Percentiles rank a stretch among this genome's conserved stretches.
Evolutionary conservation across 2,329 filamentous ascomycete species (phyloP).

Genomic region (Lasiodiplodia citricola): DNA sequence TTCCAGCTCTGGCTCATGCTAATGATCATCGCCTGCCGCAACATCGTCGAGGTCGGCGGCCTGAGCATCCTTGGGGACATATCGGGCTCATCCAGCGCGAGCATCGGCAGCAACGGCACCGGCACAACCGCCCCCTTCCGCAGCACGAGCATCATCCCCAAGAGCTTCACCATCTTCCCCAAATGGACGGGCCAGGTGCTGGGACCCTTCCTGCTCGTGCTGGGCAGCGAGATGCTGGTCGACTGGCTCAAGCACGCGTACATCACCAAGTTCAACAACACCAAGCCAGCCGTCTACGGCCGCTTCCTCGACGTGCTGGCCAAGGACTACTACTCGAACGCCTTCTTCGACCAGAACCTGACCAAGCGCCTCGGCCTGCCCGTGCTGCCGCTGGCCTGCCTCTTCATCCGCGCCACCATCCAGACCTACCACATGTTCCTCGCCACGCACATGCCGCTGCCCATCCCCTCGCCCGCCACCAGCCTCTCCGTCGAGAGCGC

Average conservation of each 20-base stretch:
- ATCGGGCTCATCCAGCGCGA: constrained; percentile 32
- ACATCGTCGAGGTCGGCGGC: constrained; percentile 93
- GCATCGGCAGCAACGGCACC: constrained; percentile 53
- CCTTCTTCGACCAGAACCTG: constrained; percentile 87
- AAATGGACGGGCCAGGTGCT: constrained; percentile 87
- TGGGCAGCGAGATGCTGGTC: constrained; percentile 95
- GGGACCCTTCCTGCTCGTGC: constrained; percentile 89
- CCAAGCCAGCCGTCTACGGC: constrained; percentile 86
- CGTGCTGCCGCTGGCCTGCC: constrained; percentile 87
- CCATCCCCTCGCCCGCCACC: constrained; percentile 69
- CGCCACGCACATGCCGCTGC: constrained; percentile 80
- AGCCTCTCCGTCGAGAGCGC: constrained; percentile 64
- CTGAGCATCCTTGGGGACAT: constrained; percentile 60
- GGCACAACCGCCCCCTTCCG: constrained; percentile 63
- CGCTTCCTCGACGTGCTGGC: constrained; percentile 91
- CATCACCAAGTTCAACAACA: constrained; percentile 98
- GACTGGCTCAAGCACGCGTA: constrained; percentile 98
- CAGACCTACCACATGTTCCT: constrained; percentile 99
- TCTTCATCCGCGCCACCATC: constrained; percentile 92
- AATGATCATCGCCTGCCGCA: constrained; percentile 92
- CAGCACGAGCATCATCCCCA: constrained; percentile 78
- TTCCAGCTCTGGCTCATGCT: constrained; percentile 99
- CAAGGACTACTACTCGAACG: constrained; percentile 97
- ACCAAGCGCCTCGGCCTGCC: constrained; percentile 89
- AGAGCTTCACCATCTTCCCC: constrained; percentile 88